These are phyloP conservation scores for Aeminium ludgeri DNA, from an alignment of 495 filamentous ascomycete genomes.

Conservation along the genomic window DNA sequence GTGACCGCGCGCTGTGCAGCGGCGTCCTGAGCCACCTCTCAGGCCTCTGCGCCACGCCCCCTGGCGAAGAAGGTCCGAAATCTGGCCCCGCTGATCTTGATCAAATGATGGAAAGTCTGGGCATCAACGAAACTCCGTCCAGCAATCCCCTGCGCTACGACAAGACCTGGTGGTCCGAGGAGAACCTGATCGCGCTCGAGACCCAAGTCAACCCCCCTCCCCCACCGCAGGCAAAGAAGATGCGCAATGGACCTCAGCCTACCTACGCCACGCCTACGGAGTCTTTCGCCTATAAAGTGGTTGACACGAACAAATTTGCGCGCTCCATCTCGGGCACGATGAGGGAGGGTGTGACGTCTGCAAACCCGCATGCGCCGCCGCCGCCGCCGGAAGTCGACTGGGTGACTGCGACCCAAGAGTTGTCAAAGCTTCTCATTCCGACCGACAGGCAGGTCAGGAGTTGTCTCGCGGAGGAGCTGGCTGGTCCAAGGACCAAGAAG, in stretches of 20 bases:
- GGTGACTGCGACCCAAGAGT: constrained; percentile 62
- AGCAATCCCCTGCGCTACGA: constrained; percentile 34
- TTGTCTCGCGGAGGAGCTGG: constrained; percentile 58
- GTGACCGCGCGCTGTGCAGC: constrained; percentile 70
- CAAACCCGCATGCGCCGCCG: constrained; percentile 37
- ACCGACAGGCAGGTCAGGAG: constrained; percentile 50
- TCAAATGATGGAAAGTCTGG: constrained; percentile 7
- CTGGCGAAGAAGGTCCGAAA: constrained; percentile 20
- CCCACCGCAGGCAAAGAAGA: constrained; percentile 32
- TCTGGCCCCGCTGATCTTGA: constrained; percentile 6
- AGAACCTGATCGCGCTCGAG: constrained; percentile 50
- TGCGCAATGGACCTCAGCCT: constrained; percentile 34
- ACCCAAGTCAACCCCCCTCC: constrained; percentile 33
- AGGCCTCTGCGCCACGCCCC: constrained; percentile 39
- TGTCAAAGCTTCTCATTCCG: constrained; percentile 72
- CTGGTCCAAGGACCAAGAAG: constrained; percentile 32
- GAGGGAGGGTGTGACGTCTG: constrained; percentile 14
- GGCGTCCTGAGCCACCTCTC: constrained; percentile 79
- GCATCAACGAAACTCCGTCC: neutral
- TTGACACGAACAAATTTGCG: constrained; percentile 39
- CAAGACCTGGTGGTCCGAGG: constrained; percentile 59
- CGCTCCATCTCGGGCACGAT: constrained; percentile 29
- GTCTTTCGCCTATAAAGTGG: constrained; percentile 59
- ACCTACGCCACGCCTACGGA: constrained; percentile 63
- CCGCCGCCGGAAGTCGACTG: constrained; percentile 66